Evolutionary conservation across 108 stramenopile species (phyloP).

Genomic region (Cylindrotheca fusiformis): DNA sequence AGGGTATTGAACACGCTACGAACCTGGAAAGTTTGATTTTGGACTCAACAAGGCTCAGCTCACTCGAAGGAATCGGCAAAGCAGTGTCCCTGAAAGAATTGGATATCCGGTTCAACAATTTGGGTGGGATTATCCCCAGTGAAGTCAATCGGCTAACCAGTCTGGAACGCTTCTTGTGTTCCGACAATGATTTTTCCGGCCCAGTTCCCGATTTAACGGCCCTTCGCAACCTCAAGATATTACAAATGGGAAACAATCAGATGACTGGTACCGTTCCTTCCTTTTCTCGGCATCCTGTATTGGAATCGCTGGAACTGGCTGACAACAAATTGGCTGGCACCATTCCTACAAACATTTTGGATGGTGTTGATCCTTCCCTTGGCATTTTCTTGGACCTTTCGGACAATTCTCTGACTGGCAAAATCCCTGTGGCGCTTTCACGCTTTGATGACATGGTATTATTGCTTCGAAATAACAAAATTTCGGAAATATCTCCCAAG

Average conservation of each 20-base stretch:
- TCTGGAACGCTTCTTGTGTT: slow-evolving; percentile 17
- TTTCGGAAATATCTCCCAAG: slow-evolving; percentile 39
- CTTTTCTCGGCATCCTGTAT: slow-evolving; percentile 19
- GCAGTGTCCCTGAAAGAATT: slow-evolving; percentile 58
- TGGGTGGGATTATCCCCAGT: slow-evolving; percentile 55
- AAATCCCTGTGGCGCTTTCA: slow-evolving; percentile 40
- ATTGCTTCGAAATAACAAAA: slow-evolving; percentile 64
- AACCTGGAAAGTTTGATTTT: slow-evolving; percentile 65
- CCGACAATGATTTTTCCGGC: slow-evolving; percentile 39
- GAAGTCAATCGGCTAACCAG: slow-evolving; percentile 33
- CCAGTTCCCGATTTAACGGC: slow-evolving; percentile 27
- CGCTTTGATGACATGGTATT: slow-evolving; percentile 58
- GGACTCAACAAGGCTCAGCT: slow-evolving; percentile 71
- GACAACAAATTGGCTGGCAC: slow-evolving; percentile 18
- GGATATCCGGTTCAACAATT: slow-evolving; percentile 75
- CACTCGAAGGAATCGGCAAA: slow-evolving; percentile 59
- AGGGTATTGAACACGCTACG: slow-evolving; percentile 67
- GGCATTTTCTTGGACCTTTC: slow-evolving; percentile 42
- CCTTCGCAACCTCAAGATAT: slow-evolving; percentile 17
- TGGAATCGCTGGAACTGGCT: slow-evolving; percentile 24
- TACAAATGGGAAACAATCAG: slow-evolving; percentile 23
- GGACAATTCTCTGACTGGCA: slow-evolving; percentile 20
- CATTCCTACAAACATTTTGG: slow-evolving; percentile 19
- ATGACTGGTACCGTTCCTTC: slow-evolving; percentile 29
- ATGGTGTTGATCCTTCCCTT: not conserved